Percentiles rank a stretch among this genome's conserved stretches.
Evolutionary conservation across 495 filamentous ascomycete species (phyloP).

Genomic region (Lichenothelia convexa): DNA sequence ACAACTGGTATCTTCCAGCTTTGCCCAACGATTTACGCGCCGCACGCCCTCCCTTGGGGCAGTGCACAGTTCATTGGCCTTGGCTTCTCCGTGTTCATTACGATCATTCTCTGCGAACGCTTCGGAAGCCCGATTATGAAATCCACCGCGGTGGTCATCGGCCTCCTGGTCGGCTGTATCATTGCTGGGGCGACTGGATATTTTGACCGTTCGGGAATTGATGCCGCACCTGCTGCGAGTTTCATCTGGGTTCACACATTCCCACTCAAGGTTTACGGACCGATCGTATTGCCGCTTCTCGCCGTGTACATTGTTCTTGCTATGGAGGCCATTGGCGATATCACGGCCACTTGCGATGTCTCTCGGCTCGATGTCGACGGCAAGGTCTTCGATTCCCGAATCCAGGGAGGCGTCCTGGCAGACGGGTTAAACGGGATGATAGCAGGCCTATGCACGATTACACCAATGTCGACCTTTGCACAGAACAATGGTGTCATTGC

Average conservation of each 20-base stretch:
- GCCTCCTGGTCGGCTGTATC: constrained; percentile 71
- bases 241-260: constrained; percentile 92
- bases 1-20: constrained; percentile 35
- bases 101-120: constrained; percentile 69
- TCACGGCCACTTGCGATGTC: constrained; percentile 61
- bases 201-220: constrained; percentile 54
- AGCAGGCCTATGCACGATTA: constrained; percentile 68
- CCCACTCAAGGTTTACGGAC: constrained; percentile 60
- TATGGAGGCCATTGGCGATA: constrained; percentile 78
- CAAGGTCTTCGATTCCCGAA: constrained; percentile 63
- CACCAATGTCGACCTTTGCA: constrained; percentile 62
- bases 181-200: constrained; percentile 73
- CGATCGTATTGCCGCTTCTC: constrained; percentile 65
- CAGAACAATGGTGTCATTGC: constrained; percentile 93
- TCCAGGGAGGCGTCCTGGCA: constrained; percentile 74
- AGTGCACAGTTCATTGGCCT: constrained; percentile 74
- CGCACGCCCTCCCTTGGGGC: constrained; percentile 75
- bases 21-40: constrained; percentile 55
- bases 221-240: constrained; percentile 50
- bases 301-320: constrained; percentile 78
- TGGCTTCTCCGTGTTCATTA: constrained; percentile 79
- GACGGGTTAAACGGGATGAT: constrained; percentile 73
- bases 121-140: constrained; percentile 70
- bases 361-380: constrained; percentile 71
- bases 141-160: constrained; percentile 58